Conservation (phyloP, 2,329 filamentous ascomycete species). For the Fusarium compactum region DNA sequence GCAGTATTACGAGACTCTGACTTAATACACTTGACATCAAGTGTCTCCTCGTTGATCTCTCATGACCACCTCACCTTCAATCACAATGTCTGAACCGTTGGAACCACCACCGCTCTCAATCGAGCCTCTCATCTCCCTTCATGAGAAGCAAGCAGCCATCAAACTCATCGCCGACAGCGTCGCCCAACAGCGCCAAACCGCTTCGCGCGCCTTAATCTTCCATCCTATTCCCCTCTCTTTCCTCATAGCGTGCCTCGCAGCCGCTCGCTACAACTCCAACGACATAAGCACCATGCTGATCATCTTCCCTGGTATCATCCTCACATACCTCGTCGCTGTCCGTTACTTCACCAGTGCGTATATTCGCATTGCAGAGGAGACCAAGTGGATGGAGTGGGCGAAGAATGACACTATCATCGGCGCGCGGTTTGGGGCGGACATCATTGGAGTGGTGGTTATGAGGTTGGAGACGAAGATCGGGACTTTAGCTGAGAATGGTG, state of each 20-base stretch:
- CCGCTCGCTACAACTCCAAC: constrained; percentile 55
- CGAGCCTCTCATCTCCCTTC: constrained; percentile 61
- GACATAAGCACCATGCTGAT: constrained; percentile 68
- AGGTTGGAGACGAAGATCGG: constrained; percentile 64
- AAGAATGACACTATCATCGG: constrained; percentile 68
- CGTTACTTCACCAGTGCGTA: constrained; percentile 73
- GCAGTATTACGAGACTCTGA: accelerated
- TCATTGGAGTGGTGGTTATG: constrained; percentile 79
- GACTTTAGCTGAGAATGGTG: too few relatives aligned
- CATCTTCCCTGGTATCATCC: constrained; percentile 69
- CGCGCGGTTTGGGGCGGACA: constrained; percentile 72
- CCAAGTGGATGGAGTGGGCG: constrained; percentile 73
- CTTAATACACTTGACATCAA: background rate
- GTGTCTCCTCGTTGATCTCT: background rate
- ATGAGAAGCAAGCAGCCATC: constrained; percentile 75
- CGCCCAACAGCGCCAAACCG: constrained; percentile 81
- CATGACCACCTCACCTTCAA: background rate
- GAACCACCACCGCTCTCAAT: constrained; percentile 72
- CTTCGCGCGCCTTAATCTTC: constrained; percentile 72
- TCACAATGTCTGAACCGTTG: constrained; percentile 19
- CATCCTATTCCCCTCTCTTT: constrained; percentile 66
- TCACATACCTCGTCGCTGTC: constrained; percentile 71
- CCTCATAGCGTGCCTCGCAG: constrained; percentile 55
- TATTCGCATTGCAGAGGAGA: constrained; percentile 69
- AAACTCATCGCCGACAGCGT: constrained; percentile 83